Evolutionary conservation across 2,329 filamentous ascomycete species (phyloP), one percentile per base, ranked within the genome.

Genomic region (Lasiodiplodia citricola): DNA sequence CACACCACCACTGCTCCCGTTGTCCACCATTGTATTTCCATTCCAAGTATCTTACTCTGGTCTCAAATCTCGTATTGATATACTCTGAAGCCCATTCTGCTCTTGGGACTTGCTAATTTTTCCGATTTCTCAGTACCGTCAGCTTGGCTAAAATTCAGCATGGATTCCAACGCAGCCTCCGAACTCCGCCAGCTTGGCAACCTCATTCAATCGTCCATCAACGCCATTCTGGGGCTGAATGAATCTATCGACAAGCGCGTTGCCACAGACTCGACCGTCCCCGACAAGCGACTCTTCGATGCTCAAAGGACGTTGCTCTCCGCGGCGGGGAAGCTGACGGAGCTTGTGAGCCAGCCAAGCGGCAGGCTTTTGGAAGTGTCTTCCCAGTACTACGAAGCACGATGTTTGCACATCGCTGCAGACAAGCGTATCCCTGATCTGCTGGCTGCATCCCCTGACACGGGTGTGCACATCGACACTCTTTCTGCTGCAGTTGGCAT

Each of bases 351-450:
- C 58, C 74, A 80, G 55, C 79, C 79, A 5, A 72, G 72, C 31
- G 70, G 66, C 23, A 73, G 79, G 11, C 66, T 81, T 3, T 67
- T 78, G 2, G 77, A 80, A 70, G 74, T 81, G 10, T 73, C 75
- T 5, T 71, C 74, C 14, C 77, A 79, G 70, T 79, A 79, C 60
- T 79, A 75, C 38, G 79, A 81, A 68, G 72, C 75, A 7, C 73
- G 80, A 4, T 75, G 76, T 5, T 62, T 81, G 14, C 76, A 78
- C 55, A 77, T 81, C 55, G 75, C 72, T n/a, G 75, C 75, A 28
- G 77, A 77, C 60, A 73, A 74, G 47, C 74, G 77, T 1, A 73
- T 80, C 23, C 74, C 79, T 3, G 77, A 81, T 57, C 72, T 80
- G n/a, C 70, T 81, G 16, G 75, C 72, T 23, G 71, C 73, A 18